These are phyloP conservation scores for Emergomyces orientalis DNA, from an alignment of 2,329 filamentous ascomycete species.

Conservation along the genomic window DNA sequence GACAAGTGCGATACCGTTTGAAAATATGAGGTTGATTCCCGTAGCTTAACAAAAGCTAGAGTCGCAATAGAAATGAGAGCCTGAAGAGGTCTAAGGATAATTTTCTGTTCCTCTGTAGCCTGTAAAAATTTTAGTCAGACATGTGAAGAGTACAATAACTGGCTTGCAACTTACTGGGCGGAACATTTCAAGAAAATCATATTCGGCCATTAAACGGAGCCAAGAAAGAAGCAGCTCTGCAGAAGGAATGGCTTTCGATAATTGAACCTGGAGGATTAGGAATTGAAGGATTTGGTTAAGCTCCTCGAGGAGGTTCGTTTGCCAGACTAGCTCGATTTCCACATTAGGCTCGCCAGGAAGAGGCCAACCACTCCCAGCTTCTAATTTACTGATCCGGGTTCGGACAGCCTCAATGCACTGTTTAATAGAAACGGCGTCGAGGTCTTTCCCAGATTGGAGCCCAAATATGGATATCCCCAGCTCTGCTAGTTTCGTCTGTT, in stretches of 20 bases:
- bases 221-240: slow-evolving; percentile 55
- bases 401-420: slow-evolving; percentile 30
- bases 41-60: slow-evolving; percentile 60
- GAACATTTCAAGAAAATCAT: slow-evolving; percentile 60
- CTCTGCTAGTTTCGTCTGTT: slow-evolving; percentile 19
- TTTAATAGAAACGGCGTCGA: slow-evolving; percentile 20
- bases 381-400: slow-evolving; percentile 27
- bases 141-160: slow-evolving; percentile 11
- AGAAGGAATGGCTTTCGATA: slow-evolving; percentile 48
- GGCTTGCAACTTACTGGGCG: slow-evolving; percentile 42
- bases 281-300: slow-evolving; percentile 64
- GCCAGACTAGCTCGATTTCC: slow-evolving; percentile 53
- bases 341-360: slow-evolving; percentile 39
- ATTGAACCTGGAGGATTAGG: slow-evolving; percentile 60
- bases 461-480: slow-evolving; percentile 27
- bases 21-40: slow-evolving; percentile 50
- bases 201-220: slow-evolving; percentile 63
- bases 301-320: slow-evolving; percentile 57
- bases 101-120: slow-evolving; percentile 33
- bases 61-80: slow-evolving; percentile 62
- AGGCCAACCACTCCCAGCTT: slow-evolving; percentile 37
- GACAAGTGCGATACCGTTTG: slow-evolving; percentile 16
- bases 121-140: slow-evolving; percentile 21
- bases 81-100: slow-evolving; percentile 50
- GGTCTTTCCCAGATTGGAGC: slow-evolving; percentile 20